phyloP scores from a whole-genome alignment of 1,284 basidiomycete genomes.

The Dichomitus squalens region DNA sequence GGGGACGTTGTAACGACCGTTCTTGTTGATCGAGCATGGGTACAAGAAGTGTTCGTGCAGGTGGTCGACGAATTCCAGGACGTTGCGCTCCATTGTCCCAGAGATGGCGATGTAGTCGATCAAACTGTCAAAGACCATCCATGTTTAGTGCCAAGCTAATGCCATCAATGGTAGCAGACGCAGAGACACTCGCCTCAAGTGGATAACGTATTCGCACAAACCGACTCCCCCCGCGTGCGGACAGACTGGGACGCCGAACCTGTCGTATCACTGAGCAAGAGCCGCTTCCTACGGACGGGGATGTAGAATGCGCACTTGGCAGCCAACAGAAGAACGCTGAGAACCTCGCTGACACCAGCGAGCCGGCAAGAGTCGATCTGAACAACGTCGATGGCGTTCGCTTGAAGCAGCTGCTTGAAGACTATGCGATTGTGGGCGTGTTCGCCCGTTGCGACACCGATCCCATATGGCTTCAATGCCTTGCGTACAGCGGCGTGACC shows the following conservation, averaged over 20 bases:
- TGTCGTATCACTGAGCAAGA: conserved; percentile 29
- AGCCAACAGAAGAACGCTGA: conserved; percentile 92
- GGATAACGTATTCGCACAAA: conserved; percentile 91
- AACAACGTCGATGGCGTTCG: conserved; percentile 92
- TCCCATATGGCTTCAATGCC: conserved; percentile 79
- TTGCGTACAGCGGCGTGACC: conserved; percentile 84
- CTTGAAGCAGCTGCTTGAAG: conserved; percentile 96
- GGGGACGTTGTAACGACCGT: conserved; percentile 87
- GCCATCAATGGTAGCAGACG: background rate
- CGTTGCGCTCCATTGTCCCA: conserved; percentile 91
- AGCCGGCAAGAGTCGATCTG: conserved; percentile 96
- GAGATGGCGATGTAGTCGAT: conserved; percentile 95
- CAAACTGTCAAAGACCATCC: conserved; percentile 45
- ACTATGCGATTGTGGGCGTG: conserved; percentile 95
- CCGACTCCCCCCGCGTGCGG: conserved; percentile 97
- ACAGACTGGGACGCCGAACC: conserved; percentile 86
- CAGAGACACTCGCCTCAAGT: conserved; percentile 56
- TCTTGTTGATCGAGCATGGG: conserved; percentile 86
- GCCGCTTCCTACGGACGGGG: background rate
- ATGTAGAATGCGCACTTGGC: conserved; percentile 65
- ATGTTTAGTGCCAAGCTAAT: background rate
- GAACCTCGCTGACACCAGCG: conserved; percentile 91
- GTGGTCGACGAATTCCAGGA: conserved; percentile 88
- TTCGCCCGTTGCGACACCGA: conserved; percentile 95
- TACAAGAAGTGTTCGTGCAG: conserved; percentile 92